Evolutionary conservation across 768 basidiomycete genomes (phyloP), one percentile per base, ranked within the genome.

Genomic region (Serendipita sp.): DNA sequence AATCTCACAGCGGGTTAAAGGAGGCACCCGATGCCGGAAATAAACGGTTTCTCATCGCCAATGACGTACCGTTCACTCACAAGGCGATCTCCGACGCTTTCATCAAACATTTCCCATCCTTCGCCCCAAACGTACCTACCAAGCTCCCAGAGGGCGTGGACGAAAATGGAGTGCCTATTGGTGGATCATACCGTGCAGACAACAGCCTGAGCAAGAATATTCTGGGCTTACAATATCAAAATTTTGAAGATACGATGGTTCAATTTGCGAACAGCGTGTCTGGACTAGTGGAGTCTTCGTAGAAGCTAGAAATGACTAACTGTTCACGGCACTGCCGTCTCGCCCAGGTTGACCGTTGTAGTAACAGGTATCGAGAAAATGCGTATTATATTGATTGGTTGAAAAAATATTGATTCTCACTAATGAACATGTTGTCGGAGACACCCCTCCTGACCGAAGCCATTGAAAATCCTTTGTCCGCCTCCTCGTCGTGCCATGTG

Each of bases 191-290:
- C 28, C 17, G 17, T 1, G 53, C 24, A 4, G 53, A 58, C 2
- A 58, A 58, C n/a, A 5, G 5, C 11, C 30, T 58, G 53, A 58
- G 53, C 24, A 58, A 58, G 53, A n/a, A 28, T 13, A 11, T 58
- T 9, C 24, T 58, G 22, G 53, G 53, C 17, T 5, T 58, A 24
- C 22, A 26, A 11, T 58, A 58, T n/a, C 53, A 58, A 24, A 58
- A 31, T 24, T 31, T 58, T 58, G 53, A 58, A 31, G 53, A 58
- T n/a, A 58, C 53, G n/a, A 58, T 58, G 53, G 53, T 58, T 26
- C 53, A 58, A 24, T 58, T 58, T 31, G 53, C 22, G 24, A 31
- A 58, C 17, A 28, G 24, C 31, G 53, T 58, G 11, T 13, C 22
- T 22, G 31, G 31, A 2, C 28, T 51, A 11, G 42, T 48, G 45